Conservation (phyloP, 2,329 filamentous ascomycete species). For the Coleophoma crateriformis region DNA sequence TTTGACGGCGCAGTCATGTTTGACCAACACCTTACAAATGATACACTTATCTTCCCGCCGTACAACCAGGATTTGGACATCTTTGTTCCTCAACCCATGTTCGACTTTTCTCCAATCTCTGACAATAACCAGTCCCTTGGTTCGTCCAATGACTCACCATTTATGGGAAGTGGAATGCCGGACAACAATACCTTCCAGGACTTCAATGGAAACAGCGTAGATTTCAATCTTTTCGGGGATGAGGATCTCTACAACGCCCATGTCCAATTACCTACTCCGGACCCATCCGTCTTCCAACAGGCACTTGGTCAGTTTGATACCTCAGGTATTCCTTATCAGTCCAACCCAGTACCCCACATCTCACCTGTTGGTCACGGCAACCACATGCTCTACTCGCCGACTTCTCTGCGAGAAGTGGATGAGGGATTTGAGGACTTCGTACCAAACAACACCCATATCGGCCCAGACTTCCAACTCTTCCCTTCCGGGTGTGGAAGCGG, state of each 20-base stretch:
- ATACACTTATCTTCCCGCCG: neutral
- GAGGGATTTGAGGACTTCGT: constrained; percentile 35
- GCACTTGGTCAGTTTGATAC: constrained; percentile 16
- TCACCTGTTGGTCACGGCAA: constrained; percentile 65
- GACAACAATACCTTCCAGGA: constrained; percentile 57
- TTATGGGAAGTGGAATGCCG: constrained; percentile 32
- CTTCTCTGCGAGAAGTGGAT: constrained; percentile 55
- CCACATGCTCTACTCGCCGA: constrained; percentile 63
- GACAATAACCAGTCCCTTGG: constrained; percentile 14
- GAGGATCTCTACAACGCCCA: constrained; percentile 58
- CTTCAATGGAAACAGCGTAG: constrained; percentile 33
- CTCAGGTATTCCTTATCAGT: constrained; percentile 21
- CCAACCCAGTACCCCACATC: constrained; percentile 45
- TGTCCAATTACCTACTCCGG: constrained; percentile 49
- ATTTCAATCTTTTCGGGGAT: constrained; percentile 51
- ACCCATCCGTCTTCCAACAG: constrained; percentile 33
- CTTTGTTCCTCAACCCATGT: constrained; percentile 10
- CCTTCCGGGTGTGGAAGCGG: constrained; percentile 13
- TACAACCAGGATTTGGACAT: neutral
- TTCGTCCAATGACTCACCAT: constrained; percentile 23
- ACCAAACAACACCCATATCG: constrained; percentile 13
- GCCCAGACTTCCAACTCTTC: constrained; percentile 23
- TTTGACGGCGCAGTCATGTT: constrained; percentile 18
- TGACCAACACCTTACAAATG: constrained; percentile 2
- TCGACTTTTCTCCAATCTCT: constrained; percentile 23